Evolutionary conservation across 192 early-diverging fungal genomes (phyloP), one percentile per base, ranked within the genome.

Genomic region (Dissophora ornata): DNA sequence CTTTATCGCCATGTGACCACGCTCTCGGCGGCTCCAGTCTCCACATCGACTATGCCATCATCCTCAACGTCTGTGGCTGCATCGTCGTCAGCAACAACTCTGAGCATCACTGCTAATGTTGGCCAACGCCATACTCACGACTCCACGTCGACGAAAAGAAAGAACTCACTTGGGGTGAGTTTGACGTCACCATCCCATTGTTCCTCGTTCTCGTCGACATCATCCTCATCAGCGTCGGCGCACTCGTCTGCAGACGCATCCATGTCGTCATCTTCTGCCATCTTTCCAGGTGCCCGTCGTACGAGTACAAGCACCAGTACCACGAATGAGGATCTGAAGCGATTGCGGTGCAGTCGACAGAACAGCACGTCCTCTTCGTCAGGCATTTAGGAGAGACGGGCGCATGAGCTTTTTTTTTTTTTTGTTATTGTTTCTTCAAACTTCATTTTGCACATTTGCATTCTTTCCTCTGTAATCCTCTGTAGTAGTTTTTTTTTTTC

Each of bases 301-400:
- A 77, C 73, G 4, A 77, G 73, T 16, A 77, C 73, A 3, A 62
- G 58, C 19, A 53, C 73, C 7, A 77, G 73, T 42, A 77, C 73
- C 1, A 67, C 73, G 36, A 77, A 77, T 24, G 73, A 77, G 45
- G 73, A 77, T 28, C 22, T 77, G 38, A 77, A 77, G 30, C 73
- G 73, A n/a, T 21, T 77, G 25, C 22, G 73, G 30, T 77, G 73
- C 45, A 77, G 73, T 62, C 73, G 73, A 2, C 73, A 67, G 24
- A 62, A 67, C 56, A 77, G 73, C 30, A 67, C 58, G 15, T 50
- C 69, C 2, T 56, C 69, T 2, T 49, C 71, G 13, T 62, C 73
- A 9, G 59, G 59, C 11, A 59, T 67, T 24, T 75, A 67, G 51
- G 28, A 33, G 32, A 47, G 19, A 51, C n/a, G n/a, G n/a, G n/a